These are phyloP conservation scores for Xylaria acuta DNA, from an alignment of 495 filamentous ascomycete genomes.

Conservation along the genomic window DNA sequence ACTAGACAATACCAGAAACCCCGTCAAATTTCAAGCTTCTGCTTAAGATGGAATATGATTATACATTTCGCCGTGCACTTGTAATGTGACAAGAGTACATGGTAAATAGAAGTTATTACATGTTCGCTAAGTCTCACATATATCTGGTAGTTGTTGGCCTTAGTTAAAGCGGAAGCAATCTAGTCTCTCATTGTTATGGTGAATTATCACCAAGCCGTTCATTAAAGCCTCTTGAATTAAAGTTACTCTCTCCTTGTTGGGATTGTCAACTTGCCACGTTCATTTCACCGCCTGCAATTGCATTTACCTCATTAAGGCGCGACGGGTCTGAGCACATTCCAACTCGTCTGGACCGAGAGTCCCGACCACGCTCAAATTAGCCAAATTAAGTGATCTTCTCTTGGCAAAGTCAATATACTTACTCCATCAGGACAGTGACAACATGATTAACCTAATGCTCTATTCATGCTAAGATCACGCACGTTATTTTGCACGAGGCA, in stretches of 20 bases:
- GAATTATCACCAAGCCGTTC: constrained; percentile 43
- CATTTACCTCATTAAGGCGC: constrained; percentile 12
- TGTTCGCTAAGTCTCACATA: too few relatives aligned
- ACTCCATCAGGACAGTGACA: not conserved
- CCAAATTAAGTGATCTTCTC: not conserved
- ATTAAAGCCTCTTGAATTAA: constrained; percentile 36
- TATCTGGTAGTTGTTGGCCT: too few relatives aligned
- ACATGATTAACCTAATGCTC: not conserved
- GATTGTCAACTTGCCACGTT: constrained; percentile 29
- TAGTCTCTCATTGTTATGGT: constrained; percentile 42
- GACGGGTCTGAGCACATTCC: constrained; percentile 23
- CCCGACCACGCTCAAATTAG: not conserved
- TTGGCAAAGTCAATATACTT: not conserved
- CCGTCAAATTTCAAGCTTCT: not conserved
- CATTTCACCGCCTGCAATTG: not conserved
- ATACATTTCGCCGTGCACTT: not conserved
- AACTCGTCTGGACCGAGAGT: not conserved
- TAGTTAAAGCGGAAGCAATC: constrained; percentile 40
- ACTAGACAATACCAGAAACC: not conserved
- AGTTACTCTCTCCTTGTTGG: constrained; percentile 28
- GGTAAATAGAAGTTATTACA: not conserved
- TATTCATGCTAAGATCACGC: not conserved
- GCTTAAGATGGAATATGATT: not conserved
- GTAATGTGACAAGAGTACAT: not conserved
- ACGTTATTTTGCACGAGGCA: not conserved